Conservation (phyloP, 176 grass and related monocot species). For the Poa annua region DNA sequence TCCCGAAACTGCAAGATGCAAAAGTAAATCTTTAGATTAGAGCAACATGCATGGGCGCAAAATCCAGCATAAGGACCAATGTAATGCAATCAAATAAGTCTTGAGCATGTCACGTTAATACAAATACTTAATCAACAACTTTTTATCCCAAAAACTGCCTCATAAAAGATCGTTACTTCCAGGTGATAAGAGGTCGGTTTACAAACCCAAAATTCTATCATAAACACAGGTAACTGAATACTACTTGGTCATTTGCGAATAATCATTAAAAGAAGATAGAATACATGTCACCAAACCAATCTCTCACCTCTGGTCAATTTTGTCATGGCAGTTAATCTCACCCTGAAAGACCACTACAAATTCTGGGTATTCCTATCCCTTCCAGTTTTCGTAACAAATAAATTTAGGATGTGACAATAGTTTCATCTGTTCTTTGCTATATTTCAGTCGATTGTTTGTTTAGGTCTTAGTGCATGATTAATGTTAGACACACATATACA, state of each 20-base stretch:
- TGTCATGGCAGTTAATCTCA: not conserved
- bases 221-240: not conserved
- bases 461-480: conserved; percentile 20
- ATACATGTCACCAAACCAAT: not conserved
- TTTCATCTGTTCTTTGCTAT: not conserved
- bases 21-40: conserved; percentile 26
- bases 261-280: not conserved
- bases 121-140: conserved; percentile 3
- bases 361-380: not conserved
- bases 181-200: not conserved
- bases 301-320: not conserved
- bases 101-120: conserved; percentile 10
- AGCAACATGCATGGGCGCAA: not conserved
- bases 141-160: not conserved
- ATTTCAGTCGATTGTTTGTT: conserved; percentile 1
- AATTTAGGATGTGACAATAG: conserved; percentile 1
- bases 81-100: not conserved
- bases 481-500: not conserved
- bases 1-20: conserved; percentile 73
- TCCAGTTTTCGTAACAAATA: not conserved
- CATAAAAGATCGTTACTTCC: not conserved
- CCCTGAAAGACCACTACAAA: not conserved
- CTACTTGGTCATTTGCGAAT: not conserved
- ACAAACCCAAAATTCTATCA: not conserved
- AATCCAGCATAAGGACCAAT: not conserved